Evolutionary conservation across 2,329 filamentous ascomycete species (phyloP).

Genomic region (Graphilbum sp.): DNA sequence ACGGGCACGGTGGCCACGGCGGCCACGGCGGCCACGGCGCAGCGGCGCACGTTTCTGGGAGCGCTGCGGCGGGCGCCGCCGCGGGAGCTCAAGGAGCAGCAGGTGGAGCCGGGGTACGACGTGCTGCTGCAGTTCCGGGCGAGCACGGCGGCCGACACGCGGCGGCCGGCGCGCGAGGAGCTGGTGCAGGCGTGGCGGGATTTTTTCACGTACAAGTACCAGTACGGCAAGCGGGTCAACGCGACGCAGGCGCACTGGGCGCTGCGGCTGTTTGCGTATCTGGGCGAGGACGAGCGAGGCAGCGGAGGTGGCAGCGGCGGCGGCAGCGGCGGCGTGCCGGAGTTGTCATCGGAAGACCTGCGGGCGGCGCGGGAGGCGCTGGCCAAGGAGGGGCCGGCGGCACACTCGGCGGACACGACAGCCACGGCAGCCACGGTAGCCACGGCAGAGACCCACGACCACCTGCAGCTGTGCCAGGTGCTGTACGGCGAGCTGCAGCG

Average conservation of each 20-base stretch:
- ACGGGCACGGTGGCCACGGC: too few species aligned
- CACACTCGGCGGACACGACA: not conserved
- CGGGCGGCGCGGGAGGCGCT: constrained; percentile 23
- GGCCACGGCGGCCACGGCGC: not conserved
- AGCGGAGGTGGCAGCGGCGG: too few species aligned
- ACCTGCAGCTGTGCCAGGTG: constrained; percentile 28
- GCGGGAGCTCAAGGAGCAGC: constrained; percentile 41
- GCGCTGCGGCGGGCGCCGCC: constrained; percentile 41
- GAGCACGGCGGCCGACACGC: constrained; percentile 43
- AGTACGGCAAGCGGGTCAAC: constrained; percentile 35
- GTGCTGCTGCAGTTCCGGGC: constrained; percentile 53
- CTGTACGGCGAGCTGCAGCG: constrained; percentile 23
- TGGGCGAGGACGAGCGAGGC: constrained; percentile 41
- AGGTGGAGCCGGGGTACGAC: constrained; percentile 55
- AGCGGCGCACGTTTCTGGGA: constrained; percentile 42
- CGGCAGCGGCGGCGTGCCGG: constrained; percentile 9
- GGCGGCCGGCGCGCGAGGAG: constrained; percentile 46
- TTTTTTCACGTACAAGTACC: constrained; percentile 43
- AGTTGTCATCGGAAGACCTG: constrained; percentile 24
- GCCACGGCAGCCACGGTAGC: not conserved
- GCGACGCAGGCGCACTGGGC: constrained; percentile 49
- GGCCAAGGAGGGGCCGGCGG: not conserved
- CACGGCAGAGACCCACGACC: constrained; percentile 15
- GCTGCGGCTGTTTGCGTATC: constrained; percentile 29
- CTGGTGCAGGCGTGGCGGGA: constrained; percentile 47